Percentiles rank a stretch among this genome's conserved stretches.
Evolutionary conservation across 208 protist species (phyloP).

Genomic region (Leishmania turanica): DNA sequence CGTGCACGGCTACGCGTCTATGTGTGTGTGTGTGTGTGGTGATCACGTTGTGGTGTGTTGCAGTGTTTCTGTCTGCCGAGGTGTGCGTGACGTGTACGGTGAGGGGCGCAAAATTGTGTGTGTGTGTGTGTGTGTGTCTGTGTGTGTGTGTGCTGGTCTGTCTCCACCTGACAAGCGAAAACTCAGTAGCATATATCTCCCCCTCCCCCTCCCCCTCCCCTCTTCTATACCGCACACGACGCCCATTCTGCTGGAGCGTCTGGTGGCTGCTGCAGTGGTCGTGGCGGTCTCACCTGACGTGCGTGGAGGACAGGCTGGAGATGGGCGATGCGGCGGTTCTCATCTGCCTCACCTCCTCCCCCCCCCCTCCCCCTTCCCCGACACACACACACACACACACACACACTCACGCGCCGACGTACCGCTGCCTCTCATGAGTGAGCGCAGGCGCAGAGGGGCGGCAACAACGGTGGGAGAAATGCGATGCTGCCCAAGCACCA

Average conservation of each 20-base stretch:
- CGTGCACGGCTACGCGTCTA: not conserved
- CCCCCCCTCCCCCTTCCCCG: too few species aligned
- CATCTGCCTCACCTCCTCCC: too few species aligned
- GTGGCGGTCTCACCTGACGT: not conserved
- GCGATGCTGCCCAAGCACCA: not conserved
- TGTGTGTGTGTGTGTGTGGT: not conserved
- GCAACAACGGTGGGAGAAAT: not conserved
- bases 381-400: too few species aligned
- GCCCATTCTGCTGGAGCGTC: not conserved
- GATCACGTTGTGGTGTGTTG: not conserved
- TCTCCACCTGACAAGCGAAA: not conserved
- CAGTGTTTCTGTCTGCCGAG: not conserved
- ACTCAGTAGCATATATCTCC: not conserved
- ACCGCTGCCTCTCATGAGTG: not conserved
- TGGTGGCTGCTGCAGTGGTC: not conserved
- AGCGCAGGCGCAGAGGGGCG: not conserved
- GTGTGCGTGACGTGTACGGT: too few species aligned
- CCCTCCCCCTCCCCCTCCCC: not conserved
- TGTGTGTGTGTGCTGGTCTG: not conserved
- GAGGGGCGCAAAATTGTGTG: too few species aligned
- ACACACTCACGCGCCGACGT: too few species aligned
- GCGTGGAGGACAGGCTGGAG: not conserved
- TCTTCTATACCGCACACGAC: not conserved
- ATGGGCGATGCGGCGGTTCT: too few species aligned
- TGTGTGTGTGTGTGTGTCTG: not conserved